Base-by-base conservation (phyloP, 192 early-diverging fungal species). In the Backusella circina region DNA sequence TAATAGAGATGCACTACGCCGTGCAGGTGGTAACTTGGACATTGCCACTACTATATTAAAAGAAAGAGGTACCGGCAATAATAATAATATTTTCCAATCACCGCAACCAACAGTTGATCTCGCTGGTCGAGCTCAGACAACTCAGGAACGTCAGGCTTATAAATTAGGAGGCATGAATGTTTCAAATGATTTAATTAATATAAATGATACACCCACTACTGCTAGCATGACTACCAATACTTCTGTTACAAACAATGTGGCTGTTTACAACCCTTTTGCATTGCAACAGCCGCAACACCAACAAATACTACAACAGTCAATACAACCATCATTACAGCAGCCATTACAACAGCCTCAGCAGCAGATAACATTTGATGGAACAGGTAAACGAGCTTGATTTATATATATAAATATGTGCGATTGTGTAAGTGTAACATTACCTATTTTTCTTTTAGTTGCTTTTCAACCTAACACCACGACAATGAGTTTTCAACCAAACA, bases 21-120 rank as follows among this genome's bases (percentile, higher is more conserved):
- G 88, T 70, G 85, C 92, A 47, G 87, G 87, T 38, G 95, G 94
- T 21, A 90, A 95, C 78, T 79, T 95, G 2, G 91, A 95, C 57
- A 86, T 89, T 26, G 94, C 96, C 28, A 88, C 84, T 23, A 89
- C 84, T 37, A 78, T 92, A 31, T 76, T 94, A 33, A 76, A 88
- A 6, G 88, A 91, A 57, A 21, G 13, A 31, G 32, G 5, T 23
- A 26, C n/a, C 31, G 33, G 35, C 77, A 31, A 44, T 75, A 68
- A 79, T 75, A 44, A 80, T 75, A 38, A 73, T 50, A 18, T 83
- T 73, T 16, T 76, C 83, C 15, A 72, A 74, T 26, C 70, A 78
- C 15, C 72, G 74, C 18, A 74, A 75, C 4, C 31, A 73, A 23
- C 80, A 68, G 36, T 38, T 67, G 67, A 77, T 3, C 70, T 66